phyloP scores from a whole-genome alignment of 371 early-diverging fungal species.

The Haplosporangium sp. region DNA sequence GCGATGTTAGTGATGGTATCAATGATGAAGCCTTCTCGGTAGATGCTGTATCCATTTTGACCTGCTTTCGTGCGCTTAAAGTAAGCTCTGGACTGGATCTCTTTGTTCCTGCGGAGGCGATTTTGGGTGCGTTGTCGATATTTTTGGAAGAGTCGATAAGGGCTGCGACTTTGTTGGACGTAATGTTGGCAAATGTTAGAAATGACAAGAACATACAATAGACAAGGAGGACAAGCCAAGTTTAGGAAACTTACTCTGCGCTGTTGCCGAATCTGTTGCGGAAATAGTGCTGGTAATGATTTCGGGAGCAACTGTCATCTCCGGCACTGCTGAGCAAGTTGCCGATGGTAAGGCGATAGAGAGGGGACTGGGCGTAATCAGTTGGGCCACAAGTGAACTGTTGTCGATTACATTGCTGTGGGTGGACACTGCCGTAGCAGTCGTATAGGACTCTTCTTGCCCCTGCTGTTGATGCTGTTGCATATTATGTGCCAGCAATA shows the following conservation, averaged over 20 bases:
- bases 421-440: neutral
- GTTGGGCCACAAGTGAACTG: conserved; percentile 13
- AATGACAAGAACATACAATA: neutral
- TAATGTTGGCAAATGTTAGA: neutral
- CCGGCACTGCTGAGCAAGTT: neutral
- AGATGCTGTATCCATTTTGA: conserved; percentile 22
- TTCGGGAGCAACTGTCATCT: conserved; percentile 1
- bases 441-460: neutral
- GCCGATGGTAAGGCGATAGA: neutral
- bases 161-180: conserved; percentile 11
- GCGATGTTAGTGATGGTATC: conserved; percentile 1
- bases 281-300: conserved; percentile 1
- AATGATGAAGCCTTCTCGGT: neutral
- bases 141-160: conserved; percentile 21
- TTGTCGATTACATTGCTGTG: neutral
- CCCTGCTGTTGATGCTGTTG: conserved; percentile 13
- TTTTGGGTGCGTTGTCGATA: neutral
- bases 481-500: conserved; percentile 19
- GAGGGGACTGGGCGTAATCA: conserved; percentile 5
- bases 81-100: conserved; percentile 38
- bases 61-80: conserved; percentile 22
- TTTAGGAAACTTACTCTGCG: conserved; percentile 24
- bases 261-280: conserved; percentile 22
- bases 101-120: conserved; percentile 11
- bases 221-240: neutral